Conservation (phyloP, 2,329 filamentous ascomycete species). For the Stachybotrys elegans region DNA sequence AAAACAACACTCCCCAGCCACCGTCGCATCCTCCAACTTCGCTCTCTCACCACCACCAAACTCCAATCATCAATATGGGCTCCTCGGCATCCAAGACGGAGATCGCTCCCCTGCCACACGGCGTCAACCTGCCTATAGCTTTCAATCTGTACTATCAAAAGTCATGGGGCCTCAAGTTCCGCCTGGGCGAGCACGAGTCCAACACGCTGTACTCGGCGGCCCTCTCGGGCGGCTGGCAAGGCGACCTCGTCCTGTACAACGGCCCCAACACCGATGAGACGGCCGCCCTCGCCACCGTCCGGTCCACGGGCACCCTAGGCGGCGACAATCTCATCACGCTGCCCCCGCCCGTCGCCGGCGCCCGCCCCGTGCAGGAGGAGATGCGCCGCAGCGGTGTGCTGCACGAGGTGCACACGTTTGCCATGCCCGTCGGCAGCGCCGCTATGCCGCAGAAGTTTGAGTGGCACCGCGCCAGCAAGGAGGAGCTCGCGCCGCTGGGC, state of each 20-base stretch:
- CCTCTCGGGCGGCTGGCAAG: slow-evolving; percentile 8
- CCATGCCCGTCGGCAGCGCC: slow-evolving; percentile 23
- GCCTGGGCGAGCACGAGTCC: slow-evolving; percentile 8
- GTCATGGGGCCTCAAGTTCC: slow-evolving; percentile 5
- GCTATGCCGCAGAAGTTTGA: slow-evolving; percentile 34
- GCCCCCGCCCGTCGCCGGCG: slow-evolving; percentile 7
- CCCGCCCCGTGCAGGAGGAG: slow-evolving; percentile 5
- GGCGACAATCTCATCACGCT: slow-evolving; percentile 10
- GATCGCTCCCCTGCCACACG: slow-evolving; percentile 2
- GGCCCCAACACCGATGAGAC: slow-evolving; percentile 7
- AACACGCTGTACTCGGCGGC: slow-evolving; percentile 5
- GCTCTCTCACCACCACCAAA: background rate
- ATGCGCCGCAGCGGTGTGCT: slow-evolving; percentile 6
- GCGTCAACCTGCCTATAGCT: slow-evolving; percentile 5
- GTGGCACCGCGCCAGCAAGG: slow-evolving; percentile 34
- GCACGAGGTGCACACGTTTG: slow-evolving; percentile 16
- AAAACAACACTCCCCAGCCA: no score
- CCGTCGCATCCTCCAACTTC: no score
- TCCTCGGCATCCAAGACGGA: slow-evolving; percentile 10
- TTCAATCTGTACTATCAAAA: slow-evolving; percentile 10
- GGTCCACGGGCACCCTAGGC: slow-evolving; percentile 1
- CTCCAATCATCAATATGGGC: slow-evolving; percentile 5
- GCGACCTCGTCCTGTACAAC: slow-evolving; percentile 10
- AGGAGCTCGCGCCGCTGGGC: slow-evolving; percentile 26
- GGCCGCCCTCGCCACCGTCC: slow-evolving; percentile 5